Conservation (phyloP, 2,329 filamentous ascomycete species). For the Talaromyces sp. region DNA sequence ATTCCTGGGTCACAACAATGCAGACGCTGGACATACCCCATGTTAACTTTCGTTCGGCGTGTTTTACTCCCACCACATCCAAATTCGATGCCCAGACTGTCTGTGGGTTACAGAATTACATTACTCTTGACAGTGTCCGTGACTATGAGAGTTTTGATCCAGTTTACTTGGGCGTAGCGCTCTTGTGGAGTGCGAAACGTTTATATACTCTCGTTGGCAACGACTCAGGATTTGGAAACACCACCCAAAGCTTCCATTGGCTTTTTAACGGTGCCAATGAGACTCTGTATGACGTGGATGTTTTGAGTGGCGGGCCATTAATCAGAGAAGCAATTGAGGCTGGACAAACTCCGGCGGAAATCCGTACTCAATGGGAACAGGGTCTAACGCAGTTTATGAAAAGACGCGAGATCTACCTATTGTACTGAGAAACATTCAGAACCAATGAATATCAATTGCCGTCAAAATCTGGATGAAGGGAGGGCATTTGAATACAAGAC, state of each 20-base stretch:
- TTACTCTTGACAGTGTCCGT: neutral
- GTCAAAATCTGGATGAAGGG: neutral
- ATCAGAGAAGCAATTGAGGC: slow-evolving; percentile 6
- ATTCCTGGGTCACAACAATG: slow-evolving; percentile 5
- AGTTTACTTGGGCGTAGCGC: slow-evolving; percentile 4
- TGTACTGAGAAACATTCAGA: slow-evolving; percentile 1
- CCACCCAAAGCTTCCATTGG: slow-evolving; percentile 11
- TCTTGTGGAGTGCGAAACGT: slow-evolving; percentile 9
- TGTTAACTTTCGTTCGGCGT: slow-evolving; percentile 5
- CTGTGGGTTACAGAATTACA: slow-evolving; percentile 6
- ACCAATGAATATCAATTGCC: neutral
- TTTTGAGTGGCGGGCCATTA: slow-evolving; percentile 4
- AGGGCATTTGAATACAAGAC: neutral
- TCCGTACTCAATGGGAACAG: slow-evolving; percentile 5
- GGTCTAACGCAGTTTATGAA: neutral
- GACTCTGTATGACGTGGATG: slow-evolving; percentile 5
- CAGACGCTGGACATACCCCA: slow-evolving; percentile 1
- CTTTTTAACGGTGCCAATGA: slow-evolving; percentile 5
- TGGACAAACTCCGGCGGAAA: slow-evolving; percentile 7
- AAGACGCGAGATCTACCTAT: slow-evolving; percentile 1
- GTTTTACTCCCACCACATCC: slow-evolving; percentile 9
- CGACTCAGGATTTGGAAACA: slow-evolving; percentile 7
- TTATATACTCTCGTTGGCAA: slow-evolving; percentile 1
- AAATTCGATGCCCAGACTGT: slow-evolving; percentile 7
- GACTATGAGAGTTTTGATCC: slow-evolving; percentile 6